Percentiles rank a stretch among this genome's conserved stretches.
Evolutionary conservation across 345 rosid species (phyloP).

Genomic region (Mangifera indica): DNA sequence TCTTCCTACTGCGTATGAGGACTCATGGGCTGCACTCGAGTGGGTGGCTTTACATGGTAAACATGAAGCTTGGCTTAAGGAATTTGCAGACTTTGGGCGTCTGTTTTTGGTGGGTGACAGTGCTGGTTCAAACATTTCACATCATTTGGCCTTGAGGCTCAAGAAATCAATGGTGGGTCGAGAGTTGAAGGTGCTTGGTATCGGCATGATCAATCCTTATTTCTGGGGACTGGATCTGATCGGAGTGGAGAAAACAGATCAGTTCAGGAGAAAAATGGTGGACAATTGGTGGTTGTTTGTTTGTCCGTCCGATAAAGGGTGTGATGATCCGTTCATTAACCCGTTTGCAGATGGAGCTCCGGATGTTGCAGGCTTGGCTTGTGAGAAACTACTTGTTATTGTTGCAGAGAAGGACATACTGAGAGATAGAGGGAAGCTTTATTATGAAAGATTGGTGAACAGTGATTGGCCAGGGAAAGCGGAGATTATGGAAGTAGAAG

Average conservation of each 20-base stretch:
- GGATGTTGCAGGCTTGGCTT: slow-evolving; percentile 40
- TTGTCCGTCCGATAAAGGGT: slow-evolving; percentile 62
- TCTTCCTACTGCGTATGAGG: slow-evolving; percentile 67
- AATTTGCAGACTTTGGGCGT: slow-evolving; percentile 41
- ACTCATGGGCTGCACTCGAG: slow-evolving; percentile 63
- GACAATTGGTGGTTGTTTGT: slow-evolving; percentile 80
- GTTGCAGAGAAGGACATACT: slow-evolving; percentile 70
- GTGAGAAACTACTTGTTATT: slow-evolving; percentile 44
- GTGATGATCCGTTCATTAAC: slow-evolving; percentile 76
- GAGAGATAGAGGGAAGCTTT: slow-evolving; percentile 55
- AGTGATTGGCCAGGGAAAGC: slow-evolving; percentile 52
- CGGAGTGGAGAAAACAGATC: slow-evolving; percentile 48
- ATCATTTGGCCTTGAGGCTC: slow-evolving; percentile 52
- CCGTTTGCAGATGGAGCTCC: slow-evolving; percentile 62
- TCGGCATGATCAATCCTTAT: slow-evolving; percentile 68
- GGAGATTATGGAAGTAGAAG: slow-evolving; percentile 56
- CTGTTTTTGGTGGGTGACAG: slow-evolving; percentile 69
- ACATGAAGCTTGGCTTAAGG: slow-evolving; percentile 52
- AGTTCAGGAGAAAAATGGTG: slow-evolving; percentile 54
- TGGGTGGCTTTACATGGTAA: slow-evolving; percentile 42
- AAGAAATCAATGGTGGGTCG: slow-evolving; percentile 23
- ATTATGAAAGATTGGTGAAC: slow-evolving; percentile 46
- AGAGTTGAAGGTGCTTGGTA: slow-evolving; percentile 43
- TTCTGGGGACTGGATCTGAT: slow-evolving; percentile 67
- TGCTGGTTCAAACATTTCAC: slow-evolving; percentile 66